These are phyloP conservation scores for Blastocystis sp. DNA, from an alignment of 352 stramenopile genomes.

Conservation along the genomic window DNA sequence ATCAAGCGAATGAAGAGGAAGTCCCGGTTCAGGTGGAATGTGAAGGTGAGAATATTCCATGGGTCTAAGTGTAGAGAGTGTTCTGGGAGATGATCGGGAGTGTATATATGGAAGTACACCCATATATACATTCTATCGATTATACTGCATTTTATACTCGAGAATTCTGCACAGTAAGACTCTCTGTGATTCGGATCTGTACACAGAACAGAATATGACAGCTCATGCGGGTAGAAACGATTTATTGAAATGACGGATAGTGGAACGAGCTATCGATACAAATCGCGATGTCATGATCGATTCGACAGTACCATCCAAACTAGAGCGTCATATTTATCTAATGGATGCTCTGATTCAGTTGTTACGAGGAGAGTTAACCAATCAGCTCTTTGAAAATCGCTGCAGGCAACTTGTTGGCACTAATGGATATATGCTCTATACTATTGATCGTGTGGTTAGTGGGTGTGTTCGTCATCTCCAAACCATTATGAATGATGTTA, in stretches of 20 bases:
- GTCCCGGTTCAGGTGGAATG: background rate
- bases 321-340: constrained; percentile 5
- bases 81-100: background rate
- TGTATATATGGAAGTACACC: constrained; percentile 79
- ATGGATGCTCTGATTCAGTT: constrained; percentile 53
- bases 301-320: background rate
- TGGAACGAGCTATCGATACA: background rate
- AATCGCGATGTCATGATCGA: background rate
- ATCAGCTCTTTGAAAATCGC: constrained; percentile 17
- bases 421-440: constrained; percentile 36
- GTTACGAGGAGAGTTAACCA: constrained; percentile 27
- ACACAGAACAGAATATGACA: constrained; percentile 16
- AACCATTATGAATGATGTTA: background rate
- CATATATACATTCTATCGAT: constrained; percentile 79
- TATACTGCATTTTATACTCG: constrained; percentile 82
- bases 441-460: constrained; percentile 10
- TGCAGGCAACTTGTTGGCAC: constrained; percentile 14
- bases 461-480: constrained; percentile 24
- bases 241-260: background rate
- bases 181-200: constrained; percentile 69
- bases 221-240: background rate
- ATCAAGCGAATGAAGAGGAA: background rate
- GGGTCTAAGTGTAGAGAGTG: background rate
- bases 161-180: constrained; percentile 79
- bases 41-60: background rate